Evolutionary conservation across 1,284 basidiomycete species (phyloP), one percentile per base, ranked within the genome.

Genomic region (Ceratobasidium sp.): DNA sequence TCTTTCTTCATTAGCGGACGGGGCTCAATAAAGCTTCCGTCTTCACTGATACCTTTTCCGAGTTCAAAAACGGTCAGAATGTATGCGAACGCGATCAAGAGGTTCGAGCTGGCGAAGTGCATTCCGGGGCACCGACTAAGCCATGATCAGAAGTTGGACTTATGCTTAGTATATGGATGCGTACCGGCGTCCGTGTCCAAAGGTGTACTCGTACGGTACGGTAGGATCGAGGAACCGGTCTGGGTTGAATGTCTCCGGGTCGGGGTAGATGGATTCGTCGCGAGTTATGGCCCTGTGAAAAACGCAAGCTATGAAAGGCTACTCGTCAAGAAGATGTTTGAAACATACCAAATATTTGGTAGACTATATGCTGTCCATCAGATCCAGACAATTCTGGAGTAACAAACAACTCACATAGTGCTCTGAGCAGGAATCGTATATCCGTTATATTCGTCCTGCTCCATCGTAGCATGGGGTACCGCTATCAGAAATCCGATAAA

Each of bases 71-170:
- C 64, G 9, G 64, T 68, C 28, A 77, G 42, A 20, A 58, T 77
- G 40, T 67, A 58, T 56, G 75, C 75, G n/a, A 77, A 67, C 7
- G 64, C 64, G 18, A 77, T 77, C 39, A 68, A 13, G 15, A 77
- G 53, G 40, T 77, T 77, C 15, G 75, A 56, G 33, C 58, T 67
- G n/a, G 75, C 75, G 18, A 77, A 67, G 18, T 77, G 64, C 63
- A 58, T 46, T 13, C 75, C 75, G 18, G 75, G 75, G 42, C 75
- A 77, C 18, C 75, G 75, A 13, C 75, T 77, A 26, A 18, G 9
- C 5, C 13, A 42, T 5, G 23, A 26, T 58, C 6, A 68, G 53
- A 23, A 15, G 2, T 44, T 51, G 15, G 51, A 2, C 23, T 2
- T 7, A 18, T 40, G n/a, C 5, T 26, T 33, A 15, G 20, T 44